Evolutionary conservation across 176 grass and related monocot genomes (phyloP).

Genomic region (Otatea glauca): DNA sequence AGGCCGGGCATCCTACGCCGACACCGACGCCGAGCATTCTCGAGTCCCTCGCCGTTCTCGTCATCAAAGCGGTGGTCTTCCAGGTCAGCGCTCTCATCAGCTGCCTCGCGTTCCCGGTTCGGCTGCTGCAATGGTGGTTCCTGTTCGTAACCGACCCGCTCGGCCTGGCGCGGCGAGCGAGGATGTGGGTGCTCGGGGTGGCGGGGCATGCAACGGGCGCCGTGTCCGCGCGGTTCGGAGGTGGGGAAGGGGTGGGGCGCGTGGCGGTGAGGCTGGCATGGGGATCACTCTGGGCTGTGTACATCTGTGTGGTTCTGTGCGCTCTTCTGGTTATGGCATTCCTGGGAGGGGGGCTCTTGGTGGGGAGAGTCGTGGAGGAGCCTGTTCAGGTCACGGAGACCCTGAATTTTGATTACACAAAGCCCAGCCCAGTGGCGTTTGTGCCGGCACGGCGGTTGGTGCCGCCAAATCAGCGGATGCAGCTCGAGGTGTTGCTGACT

Average conservation of each 20-base stretch:
- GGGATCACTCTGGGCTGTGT: conserved; percentile 78
- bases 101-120: conserved; percentile 62
- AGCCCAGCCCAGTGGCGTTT: conserved; percentile 63
- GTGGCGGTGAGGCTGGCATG: conserved; percentile 57
- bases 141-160: conserved; percentile 64
- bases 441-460: conserved; percentile 60
- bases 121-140: conserved; percentile 66
- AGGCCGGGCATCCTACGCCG: not conserved
- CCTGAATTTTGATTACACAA: conserved; percentile 93
- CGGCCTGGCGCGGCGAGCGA: conserved; percentile 44
- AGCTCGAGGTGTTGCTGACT: conserved; percentile 67
- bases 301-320: conserved; percentile 63
- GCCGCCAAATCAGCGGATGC: conserved; percentile 70
- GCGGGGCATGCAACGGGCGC: conserved; percentile 43
- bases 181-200: conserved; percentile 34
- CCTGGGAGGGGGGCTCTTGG: conserved; percentile 62
- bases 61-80: conserved; percentile 69
- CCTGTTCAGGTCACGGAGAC: conserved; percentile 71
- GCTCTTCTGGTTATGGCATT: conserved; percentile 69
- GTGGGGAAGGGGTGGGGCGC: conserved; percentile 39
- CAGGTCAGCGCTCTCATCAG: conserved; percentile 63
- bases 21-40: conserved; percentile 31
- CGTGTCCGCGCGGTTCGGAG: conserved; percentile 42
- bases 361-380: conserved; percentile 61
- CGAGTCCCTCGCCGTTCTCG: conserved; percentile 52